Evolutionary conservation across 805 yeast genomes (phyloP), one percentile per base, ranked within the genome.

Genomic region (Diddensiella transvaalensis): DNA sequence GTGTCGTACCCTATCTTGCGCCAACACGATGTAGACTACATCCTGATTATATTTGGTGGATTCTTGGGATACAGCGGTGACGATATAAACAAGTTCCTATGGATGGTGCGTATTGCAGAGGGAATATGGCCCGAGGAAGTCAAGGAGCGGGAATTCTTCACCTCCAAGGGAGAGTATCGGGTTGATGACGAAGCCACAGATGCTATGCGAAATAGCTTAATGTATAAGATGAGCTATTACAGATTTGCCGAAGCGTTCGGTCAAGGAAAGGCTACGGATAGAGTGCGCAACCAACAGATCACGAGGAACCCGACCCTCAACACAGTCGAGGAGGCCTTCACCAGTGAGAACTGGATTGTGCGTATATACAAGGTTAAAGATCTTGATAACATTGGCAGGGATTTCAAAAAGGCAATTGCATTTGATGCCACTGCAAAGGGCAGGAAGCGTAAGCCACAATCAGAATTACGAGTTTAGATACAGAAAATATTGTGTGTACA

Each of bases 111-210:
- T 67, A 93, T 93, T 57, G 79, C 96, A n/a, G 96, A 93, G 69
- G 99, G 99, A 47, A 87, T 93, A 51, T 93, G 99, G 99, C 99
- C 99, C 1, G 97, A 93, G n/a, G 98, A 93, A 64, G 82, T 93
- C 50, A 77, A 74, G 57, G 99, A 93, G 71, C 74, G 93, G 54
- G 78, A 82, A 56, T 93, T 72, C 70, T 93, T 90, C 76, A 85
- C 90, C 19, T 79, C 79, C 3, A 70, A 79, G 47, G 97, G 98
- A 53, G 96, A 89, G 67, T 93, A 88, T 67, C 81, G 82, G 60
- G 84, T 93, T 47, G 98, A 93, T 65, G 80, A 77, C 49, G 71
- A 71, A 29, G 98, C 98, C 13, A 72, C 96, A 2, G 72, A 79
- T 22, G 76, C 96, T 24, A 91, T 95, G 97, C 81, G 78, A 62